Evolutionary conservation across 2,329 filamentous ascomycete species (phyloP).

Genomic region (Pseudogymnoascus sp.): DNA sequence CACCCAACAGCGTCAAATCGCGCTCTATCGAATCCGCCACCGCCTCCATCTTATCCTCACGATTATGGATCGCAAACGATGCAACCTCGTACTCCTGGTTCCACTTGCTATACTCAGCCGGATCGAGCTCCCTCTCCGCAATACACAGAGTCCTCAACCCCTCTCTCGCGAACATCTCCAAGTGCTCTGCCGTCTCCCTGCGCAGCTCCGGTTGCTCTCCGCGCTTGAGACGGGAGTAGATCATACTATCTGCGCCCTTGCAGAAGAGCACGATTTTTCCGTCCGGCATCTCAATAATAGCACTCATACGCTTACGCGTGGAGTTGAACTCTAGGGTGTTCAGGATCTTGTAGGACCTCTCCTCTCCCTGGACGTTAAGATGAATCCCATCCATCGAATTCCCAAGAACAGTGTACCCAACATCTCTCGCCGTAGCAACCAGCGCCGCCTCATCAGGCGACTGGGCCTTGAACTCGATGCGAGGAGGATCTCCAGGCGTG

Average conservation of each 20-base stretch:
- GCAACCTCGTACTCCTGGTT: conserved; percentile 80
- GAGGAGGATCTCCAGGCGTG: conserved; percentile 76
- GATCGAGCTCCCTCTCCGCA: conserved; percentile 68
- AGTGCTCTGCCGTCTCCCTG: conserved; percentile 76
- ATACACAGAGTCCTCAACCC: conserved; percentile 92
- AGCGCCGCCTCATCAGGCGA: conserved; percentile 94
- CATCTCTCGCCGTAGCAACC: conserved; percentile 90
- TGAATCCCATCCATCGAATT: conserved; percentile 71
- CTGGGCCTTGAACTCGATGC: conserved; percentile 92
- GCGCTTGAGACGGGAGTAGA: conserved; percentile 80
- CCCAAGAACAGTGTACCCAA: conserved; percentile 87
- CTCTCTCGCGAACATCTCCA: conserved; percentile 97
- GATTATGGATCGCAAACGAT: conserved; percentile 70
- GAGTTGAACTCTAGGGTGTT: conserved; percentile 98
- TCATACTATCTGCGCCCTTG: conserved; percentile 95
- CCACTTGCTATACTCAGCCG: conserved; percentile 79
- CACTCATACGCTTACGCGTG: conserved; percentile 93
- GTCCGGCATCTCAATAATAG: conserved; percentile 90
- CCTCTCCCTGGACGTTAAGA: conserved; percentile 78
- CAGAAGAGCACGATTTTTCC: conserved; percentile 85
- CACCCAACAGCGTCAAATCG: conserved; percentile 77
- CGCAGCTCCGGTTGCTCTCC: conserved; percentile 82
- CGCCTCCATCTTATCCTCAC: conserved; percentile 87
- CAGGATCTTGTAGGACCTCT: conserved; percentile 75
- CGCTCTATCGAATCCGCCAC: conserved; percentile 87